Conservation (phyloP, 1,284 basidiomycete species). For the Peniophora sp. region DNA sequence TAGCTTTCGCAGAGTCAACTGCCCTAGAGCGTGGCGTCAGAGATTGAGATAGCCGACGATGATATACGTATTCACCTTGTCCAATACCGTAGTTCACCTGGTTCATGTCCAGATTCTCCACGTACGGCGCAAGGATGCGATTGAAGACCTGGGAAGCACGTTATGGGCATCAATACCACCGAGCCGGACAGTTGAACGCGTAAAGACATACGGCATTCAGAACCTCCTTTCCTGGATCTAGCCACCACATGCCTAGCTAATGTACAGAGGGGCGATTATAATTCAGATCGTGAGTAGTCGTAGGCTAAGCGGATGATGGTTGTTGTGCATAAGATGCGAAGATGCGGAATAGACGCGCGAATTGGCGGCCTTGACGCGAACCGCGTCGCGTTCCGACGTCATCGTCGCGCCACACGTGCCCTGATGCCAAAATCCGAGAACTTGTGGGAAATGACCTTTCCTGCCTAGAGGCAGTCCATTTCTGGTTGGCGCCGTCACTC, state of each 20-base stretch:
- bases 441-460: no score
- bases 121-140: constrained; percentile 89
- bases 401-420: no score
- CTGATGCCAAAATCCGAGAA: no score
- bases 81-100: constrained; percentile 95
- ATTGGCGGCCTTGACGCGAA: no score
- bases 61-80: constrained; percentile 66
- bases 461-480: no score
- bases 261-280: constrained; percentile 1
- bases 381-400: no score
- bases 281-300: no score
- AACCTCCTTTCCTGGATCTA: constrained; percentile 72
- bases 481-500: no score
- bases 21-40: no score
- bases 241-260: constrained; percentile 60
- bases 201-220: constrained; percentile 53
- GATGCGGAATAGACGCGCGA: no score
- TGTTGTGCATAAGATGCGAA: no score
- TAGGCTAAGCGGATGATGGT: no score
- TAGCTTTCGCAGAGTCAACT: constrained; percentile 76
- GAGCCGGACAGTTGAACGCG: background rate
- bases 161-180: constrained; percentile 1
- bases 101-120: constrained; percentile 93
- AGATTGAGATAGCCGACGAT: background rate
- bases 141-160: constrained; percentile 64